Conservation (phyloP, 768 basidiomycete genomes). For the Neoboletus subvelutipes region DNA sequence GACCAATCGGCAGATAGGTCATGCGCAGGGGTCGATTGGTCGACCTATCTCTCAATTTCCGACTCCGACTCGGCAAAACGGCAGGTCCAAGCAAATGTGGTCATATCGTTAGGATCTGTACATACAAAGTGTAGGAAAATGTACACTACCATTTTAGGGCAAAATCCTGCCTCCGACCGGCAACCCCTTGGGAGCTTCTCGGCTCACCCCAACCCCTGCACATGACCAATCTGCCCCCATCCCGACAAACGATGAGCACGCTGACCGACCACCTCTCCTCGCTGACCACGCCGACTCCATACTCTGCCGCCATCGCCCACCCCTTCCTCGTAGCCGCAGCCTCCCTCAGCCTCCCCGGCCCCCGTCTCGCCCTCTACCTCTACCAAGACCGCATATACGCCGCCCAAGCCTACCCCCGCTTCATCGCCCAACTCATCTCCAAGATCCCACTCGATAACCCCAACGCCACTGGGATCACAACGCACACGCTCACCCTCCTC, state of each 20-base stretch:
- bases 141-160: too few species aligned
- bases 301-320: slow-evolving; percentile 51
- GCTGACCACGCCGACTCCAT: slow-evolving; percentile 37
- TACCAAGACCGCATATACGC: slow-evolving; percentile 76
- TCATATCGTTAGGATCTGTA: too few species aligned
- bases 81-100: too few species aligned
- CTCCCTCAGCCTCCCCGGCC: slow-evolving; percentile 44
- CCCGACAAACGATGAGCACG: slow-evolving; percentile 1
- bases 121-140: too few species aligned
- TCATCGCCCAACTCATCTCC: slow-evolving; percentile 64
- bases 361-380: slow-evolving; percentile 59
- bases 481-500: slow-evolving; percentile 47
- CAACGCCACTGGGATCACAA: slow-evolving; percentile 6
- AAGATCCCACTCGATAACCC: slow-evolving; percentile 46
- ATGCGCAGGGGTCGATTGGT: too few species aligned
- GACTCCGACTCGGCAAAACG: too few species aligned
- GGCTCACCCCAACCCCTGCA: too few species aligned
- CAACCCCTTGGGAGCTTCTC: too few species aligned
- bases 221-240: too few species aligned
- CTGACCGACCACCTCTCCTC: slow-evolving; percentile 37
- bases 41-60: too few species aligned
- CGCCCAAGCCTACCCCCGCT: slow-evolving; percentile 69
- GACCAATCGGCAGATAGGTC: too few species aligned
- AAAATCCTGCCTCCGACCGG: too few species aligned
- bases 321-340: slow-evolving; percentile 62